Percentiles rank a stretch among this genome's conserved stretches.
Evolutionary conservation across 805 yeast species (phyloP).

Genomic region (Starmerella asiatica): DNA sequence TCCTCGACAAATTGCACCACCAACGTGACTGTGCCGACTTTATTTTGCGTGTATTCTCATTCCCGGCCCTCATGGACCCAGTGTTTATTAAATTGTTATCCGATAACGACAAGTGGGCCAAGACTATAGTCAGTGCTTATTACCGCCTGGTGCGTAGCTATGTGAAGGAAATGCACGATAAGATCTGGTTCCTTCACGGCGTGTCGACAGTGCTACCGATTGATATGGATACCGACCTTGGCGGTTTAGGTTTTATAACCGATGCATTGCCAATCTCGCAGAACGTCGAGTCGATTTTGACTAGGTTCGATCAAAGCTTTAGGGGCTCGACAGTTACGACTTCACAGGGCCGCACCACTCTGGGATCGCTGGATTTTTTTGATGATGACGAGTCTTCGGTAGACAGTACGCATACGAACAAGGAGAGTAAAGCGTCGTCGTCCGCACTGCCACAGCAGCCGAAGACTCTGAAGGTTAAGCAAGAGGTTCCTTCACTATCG

Average conservation of each 20-base stretch:
- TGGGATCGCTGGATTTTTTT: not conserved
- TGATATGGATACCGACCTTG: conserved; percentile 69
- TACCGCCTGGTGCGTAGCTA: conserved; percentile 68
- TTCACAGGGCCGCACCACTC: not conserved
- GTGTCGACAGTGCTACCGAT: conserved; percentile 78
- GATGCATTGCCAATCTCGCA: conserved; percentile 30
- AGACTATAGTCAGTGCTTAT: conserved; percentile 82
- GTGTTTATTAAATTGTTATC: conserved; percentile 61
- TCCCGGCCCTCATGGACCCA: conserved; percentile 82
- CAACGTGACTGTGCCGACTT: conserved; percentile 78
- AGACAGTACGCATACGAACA: not conserved
- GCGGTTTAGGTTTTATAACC: conserved; percentile 39
- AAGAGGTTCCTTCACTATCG: too few relatives aligned
- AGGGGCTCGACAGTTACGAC: conserved; percentile 13
- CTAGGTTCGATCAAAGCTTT: conserved; percentile 22
- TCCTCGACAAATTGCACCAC: conserved; percentile 60
- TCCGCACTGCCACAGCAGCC: not conserved
- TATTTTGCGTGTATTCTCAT: conserved; percentile 74
- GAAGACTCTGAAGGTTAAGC: too few relatives aligned
- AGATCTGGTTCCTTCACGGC: conserved; percentile 90
- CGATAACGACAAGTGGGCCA: conserved; percentile 75
- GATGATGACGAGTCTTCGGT: not conserved
- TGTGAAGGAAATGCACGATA: conserved; percentile 75
- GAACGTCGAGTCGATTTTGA: conserved; percentile 20
- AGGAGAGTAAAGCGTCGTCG: not conserved